Base-by-base conservation (phyloP, 306 rosid species). In the Pyrus communis region DNA sequence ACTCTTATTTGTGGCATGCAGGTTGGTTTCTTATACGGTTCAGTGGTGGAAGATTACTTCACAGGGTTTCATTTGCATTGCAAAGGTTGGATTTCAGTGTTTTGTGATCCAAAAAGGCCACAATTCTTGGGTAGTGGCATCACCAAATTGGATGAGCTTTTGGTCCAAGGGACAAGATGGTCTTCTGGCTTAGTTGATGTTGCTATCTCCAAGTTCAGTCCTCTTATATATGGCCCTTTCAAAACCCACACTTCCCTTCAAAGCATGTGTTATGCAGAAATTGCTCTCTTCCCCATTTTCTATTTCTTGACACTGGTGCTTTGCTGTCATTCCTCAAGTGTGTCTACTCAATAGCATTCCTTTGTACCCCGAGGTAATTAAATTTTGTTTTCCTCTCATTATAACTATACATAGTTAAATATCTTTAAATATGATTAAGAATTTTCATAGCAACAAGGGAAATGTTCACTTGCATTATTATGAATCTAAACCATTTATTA, bases 81-180 rank as follows among this genome's bases (percentile, higher is more conserved):
- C 73, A 79, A 85, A 46, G 95, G 93, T 35, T 93, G 98, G 95
- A 89, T 43, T 57, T 91, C 95, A 9, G 86, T 91, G 65, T 90
- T 79, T 65, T 82, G 82, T 51, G 63, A 87, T 33, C 89, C 98
- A 30, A 15, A 83, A 21, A 86, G 74, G 75, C 88, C 97, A 11
- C 94, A 86, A 65, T 93, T 93, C 74, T 78, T 89, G 43, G 98
- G 98, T 15, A 49, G 79, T 59, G 87, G 86, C 11, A 72, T 82
- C 3, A 89, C 89, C 15, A 86, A 74, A 72, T 77, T 91, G 82
- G 84, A 91, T 78, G 96, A 85, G 31, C 71, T 80, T 22, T 61
- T 91, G 77, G 79, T 87, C 67, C 98, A 93, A 78, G 90, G 76
- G 74, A 85, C 78, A 8, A 87, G 94, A 77, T 89, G 89, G 98